Conservation (phyloP, 164 flowering plant species). For the Magnolia sinica region DNA sequence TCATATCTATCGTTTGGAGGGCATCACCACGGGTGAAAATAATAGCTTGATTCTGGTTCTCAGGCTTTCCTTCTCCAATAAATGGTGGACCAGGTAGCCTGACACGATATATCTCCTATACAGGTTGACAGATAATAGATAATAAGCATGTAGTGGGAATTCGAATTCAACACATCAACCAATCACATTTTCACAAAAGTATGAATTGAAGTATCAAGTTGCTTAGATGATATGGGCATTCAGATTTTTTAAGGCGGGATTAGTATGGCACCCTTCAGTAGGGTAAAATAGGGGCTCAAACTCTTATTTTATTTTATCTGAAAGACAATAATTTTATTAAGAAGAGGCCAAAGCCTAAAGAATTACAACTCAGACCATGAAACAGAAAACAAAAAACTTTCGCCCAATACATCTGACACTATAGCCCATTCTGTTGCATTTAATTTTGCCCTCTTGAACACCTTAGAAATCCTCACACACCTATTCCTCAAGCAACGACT, state of each 20-base stretch:
- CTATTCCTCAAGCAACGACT: too few relatives aligned
- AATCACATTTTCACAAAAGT: not conserved
- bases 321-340: too few relatives aligned
- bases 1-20: slow-evolving; percentile 94
- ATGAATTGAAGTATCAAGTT: not conserved
- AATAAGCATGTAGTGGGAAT: not conserved
- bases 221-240: not conserved
- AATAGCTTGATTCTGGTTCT: slow-evolving; percentile 92
- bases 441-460: too few relatives aligned
- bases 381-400: too few relatives aligned
- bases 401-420: too few relatives aligned
- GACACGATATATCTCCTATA: slow-evolving; percentile 80
- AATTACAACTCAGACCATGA: too few relatives aligned
- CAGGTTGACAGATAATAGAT: not conserved
- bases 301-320: too few relatives aligned
- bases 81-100: slow-evolving; percentile 91
- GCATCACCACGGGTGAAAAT: slow-evolving; percentile 96
- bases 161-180: not conserved
- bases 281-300: too few relatives aligned
- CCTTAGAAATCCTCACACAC: too few relatives aligned
- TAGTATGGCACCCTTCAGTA: too few relatives aligned
- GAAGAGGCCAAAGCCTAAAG: too few relatives aligned
- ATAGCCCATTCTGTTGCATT: too few relatives aligned
- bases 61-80: slow-evolving; percentile 97
- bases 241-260: not conserved